phyloP scores from a whole-genome alignment of 768 basidiomycete genomes.

The Lactarius sanguifluus region DNA sequence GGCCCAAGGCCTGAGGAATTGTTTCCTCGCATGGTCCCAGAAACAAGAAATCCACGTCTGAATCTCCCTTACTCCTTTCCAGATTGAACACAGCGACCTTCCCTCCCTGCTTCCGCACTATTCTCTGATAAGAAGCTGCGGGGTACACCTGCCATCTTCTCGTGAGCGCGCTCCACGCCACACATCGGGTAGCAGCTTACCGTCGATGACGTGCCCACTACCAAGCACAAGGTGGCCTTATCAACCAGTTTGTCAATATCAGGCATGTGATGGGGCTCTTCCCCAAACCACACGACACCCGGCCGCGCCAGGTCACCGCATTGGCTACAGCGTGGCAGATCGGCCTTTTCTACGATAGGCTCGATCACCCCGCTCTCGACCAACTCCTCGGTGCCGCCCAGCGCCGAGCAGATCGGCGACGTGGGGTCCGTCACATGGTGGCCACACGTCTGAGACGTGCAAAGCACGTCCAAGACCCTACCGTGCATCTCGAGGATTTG shows the following conservation, averaged over 20 bases:
- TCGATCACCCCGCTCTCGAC: constrained; percentile 20
- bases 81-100: constrained; percentile 41
- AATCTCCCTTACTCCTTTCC: constrained; percentile 38
- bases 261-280: constrained; percentile 34
- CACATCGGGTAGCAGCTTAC: constrained; percentile 1
- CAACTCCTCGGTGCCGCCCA: constrained; percentile 45
- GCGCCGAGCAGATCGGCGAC: constrained; percentile 47
- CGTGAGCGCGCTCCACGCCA: not conserved
- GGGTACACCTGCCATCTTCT: constrained; percentile 35
- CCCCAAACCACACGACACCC: constrained; percentile 47
- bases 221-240: constrained; percentile 39
- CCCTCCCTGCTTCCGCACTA: constrained; percentile 36
- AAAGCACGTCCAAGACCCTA: constrained; percentile 51
- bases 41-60: constrained; percentile 51
- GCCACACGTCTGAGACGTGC: constrained; percentile 45
- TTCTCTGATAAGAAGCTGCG: constrained; percentile 35
- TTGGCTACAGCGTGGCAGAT: constrained; percentile 37
- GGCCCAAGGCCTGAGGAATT: constrained; percentile 43
- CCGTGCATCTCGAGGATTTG: constrained; percentile 61
- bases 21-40: constrained; percentile 49
- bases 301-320: constrained; percentile 40
- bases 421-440: constrained; percentile 42
- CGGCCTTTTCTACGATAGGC: constrained; percentile 34
- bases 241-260: constrained; percentile 35
- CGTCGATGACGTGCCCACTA: constrained; percentile 43